Conservation (phyloP, 768 basidiomycete species). For the Naganishia antarctica region DNA sequence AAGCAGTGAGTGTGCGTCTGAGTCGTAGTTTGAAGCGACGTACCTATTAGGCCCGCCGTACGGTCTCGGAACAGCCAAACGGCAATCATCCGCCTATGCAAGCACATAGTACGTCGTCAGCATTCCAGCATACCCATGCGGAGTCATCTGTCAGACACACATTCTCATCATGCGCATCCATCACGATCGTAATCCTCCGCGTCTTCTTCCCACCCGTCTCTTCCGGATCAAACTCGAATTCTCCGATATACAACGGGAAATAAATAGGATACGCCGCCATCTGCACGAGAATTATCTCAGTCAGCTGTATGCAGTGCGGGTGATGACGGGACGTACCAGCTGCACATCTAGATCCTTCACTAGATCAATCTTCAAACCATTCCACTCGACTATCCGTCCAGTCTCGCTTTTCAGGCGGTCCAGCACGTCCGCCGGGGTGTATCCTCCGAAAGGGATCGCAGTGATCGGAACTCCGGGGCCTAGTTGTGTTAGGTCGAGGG, state of each 20-base stretch:
- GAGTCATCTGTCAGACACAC: conserved; percentile 16
- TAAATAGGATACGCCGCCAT: conserved; percentile 42
- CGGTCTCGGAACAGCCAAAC: conserved; percentile 28
- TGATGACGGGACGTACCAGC: conserved; percentile 31
- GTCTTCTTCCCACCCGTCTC: conserved; percentile 25
- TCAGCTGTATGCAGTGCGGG: too few species aligned
- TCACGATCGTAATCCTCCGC: conserved; percentile 35
- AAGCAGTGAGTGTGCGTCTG: not conserved
- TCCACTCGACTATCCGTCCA: conserved; percentile 33
- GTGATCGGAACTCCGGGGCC: conserved; percentile 33
- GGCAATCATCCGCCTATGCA: conserved; percentile 33
- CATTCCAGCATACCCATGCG: too few species aligned
- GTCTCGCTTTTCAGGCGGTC: conserved; percentile 31
- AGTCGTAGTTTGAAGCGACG: not conserved
- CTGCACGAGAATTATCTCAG: too few species aligned
- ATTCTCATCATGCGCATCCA: conserved; percentile 43
- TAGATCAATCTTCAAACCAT: conserved; percentile 33
- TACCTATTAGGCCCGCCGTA: conserved; percentile 16
- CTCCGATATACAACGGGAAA: conserved; percentile 44
- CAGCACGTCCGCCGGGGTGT: conserved; percentile 34
- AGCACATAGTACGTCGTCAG: not conserved
- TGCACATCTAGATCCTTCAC: conserved; percentile 35
- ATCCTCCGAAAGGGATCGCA: conserved; percentile 41
- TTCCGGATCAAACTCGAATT: conserved; percentile 35
- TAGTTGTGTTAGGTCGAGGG: conserved; percentile 37